Evolutionary conservation across 371 early-diverging fungal species (phyloP), one percentile per base, ranked within the genome.

Genomic region (Saksenaea vasiformis): DNA sequence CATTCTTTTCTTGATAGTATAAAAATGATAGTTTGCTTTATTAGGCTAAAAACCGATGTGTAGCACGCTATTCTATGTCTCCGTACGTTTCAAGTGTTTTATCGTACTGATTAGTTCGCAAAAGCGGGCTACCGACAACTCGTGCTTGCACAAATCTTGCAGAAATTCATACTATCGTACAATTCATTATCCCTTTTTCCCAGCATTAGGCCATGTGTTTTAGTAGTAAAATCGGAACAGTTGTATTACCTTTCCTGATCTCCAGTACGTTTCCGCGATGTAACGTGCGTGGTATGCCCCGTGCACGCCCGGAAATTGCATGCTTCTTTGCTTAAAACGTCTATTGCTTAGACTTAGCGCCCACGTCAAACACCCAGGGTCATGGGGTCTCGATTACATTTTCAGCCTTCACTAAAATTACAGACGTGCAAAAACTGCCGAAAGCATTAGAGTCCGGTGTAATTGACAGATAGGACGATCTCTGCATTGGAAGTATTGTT

Each of bases 211-310:
- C 51, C 51, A 47, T 47, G 51, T 47, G 51, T 47, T 47, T 47
- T 5, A 11, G 51, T 22, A 22, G 51, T 47, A 19, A 22, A 47
- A 47, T 26, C 51, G 51, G 51, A n/a, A n/a, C 51, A 22, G 22
- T 11, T 22, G 24, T 47, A 47, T 47, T 47, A 47, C 51, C 51
- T 47, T 47, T 19, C 51, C 11, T 22, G 51, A 47, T 47, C 51
- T 47, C 24, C 51, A 22, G 2, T 22, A 47, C 5, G 51, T 22
- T 9, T 22, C 51, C 19, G 51, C n/a, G 51, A 47, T 47, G 51
- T 47, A 47, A 47, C 51, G 51, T 47, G 51, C 22, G 51, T 47
- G 19, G 51, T 47, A 47, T 47, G 51, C 51, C 51, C 51, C 51
- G 51, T 47, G 51, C 51, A 47, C 51, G 24, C 9, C 51, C 24